phyloP scores from a whole-genome alignment of 1,139 yeast genomes.

The Zygoascus hellenicus region DNA sequence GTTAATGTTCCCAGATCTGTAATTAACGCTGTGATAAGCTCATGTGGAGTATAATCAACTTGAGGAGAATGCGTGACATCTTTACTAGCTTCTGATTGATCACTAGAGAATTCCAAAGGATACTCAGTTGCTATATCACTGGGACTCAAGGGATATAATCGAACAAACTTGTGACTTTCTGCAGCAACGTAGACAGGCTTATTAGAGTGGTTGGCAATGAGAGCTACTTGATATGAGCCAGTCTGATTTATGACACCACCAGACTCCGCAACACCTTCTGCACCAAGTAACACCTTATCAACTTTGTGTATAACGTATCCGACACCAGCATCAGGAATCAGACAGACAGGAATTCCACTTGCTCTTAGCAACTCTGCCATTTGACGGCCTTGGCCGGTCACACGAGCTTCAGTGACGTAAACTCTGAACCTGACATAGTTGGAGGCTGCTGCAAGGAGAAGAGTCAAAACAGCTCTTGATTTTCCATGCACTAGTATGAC shows the following conservation, averaged over 20 bases:
- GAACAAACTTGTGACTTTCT: conserved; percentile 90
- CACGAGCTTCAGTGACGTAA: conserved; percentile 88
- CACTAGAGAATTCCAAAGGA: conserved; percentile 32
- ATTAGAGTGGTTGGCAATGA: conserved; percentile 81
- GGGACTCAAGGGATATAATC: conserved; percentile 91
- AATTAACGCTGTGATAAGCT: conserved; percentile 88
- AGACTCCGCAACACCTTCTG: conserved; percentile 98
- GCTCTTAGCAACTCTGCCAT: conserved; percentile 67
- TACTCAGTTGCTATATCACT: conserved; percentile 74
- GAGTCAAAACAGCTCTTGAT: conserved; percentile 81
- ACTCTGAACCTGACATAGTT: conserved; percentile 80
- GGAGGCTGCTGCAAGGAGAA: conserved; percentile 68
- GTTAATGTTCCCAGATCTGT: conserved; percentile 96
- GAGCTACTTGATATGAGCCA: conserved; percentile 93
- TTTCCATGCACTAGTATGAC: conserved; percentile 82
- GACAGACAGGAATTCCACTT: conserved; percentile 84
- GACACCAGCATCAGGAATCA: conserved; percentile 89
- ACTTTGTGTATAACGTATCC: conserved; percentile 89
- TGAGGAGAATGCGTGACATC: conserved; percentile 38
- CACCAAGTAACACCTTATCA: conserved; percentile 92
- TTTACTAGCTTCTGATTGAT: conserved; percentile 14
- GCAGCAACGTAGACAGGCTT: conserved; percentile 94
- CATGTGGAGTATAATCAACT: conserved; percentile 94
- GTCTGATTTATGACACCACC: conserved; percentile 97
- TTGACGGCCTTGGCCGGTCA: conserved; percentile 70